These are phyloP conservation scores for Mortierella antarctica DNA, from an alignment of 192 early-diverging fungal species.

Conservation along the genomic window DNA sequence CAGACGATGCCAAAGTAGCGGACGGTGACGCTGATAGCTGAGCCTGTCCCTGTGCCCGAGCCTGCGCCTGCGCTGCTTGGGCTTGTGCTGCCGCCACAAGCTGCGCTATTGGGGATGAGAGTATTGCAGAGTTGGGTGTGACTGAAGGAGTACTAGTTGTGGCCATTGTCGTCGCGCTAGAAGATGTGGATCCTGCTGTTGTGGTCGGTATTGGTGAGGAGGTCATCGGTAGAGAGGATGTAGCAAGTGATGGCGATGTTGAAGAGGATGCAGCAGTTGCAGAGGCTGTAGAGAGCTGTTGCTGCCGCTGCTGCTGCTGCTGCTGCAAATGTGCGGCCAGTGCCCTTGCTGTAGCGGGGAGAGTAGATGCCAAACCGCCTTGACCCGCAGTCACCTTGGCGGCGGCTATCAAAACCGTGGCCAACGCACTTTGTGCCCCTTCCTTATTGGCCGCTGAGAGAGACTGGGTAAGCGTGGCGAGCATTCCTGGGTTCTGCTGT, in stretches of 20 bases:
- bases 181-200: background rate
- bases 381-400: constrained; percentile 27
- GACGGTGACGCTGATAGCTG: background rate
- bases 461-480: constrained; percentile 35
- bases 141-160: background rate
- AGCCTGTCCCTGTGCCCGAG: constrained; percentile 8
- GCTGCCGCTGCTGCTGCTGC: constrained; percentile 1
- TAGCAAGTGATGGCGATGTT: constrained; percentile 19
- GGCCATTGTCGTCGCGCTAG: background rate
- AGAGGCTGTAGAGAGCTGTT: background rate
- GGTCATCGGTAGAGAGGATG: background rate
- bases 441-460: constrained; percentile 39
- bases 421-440: constrained; percentile 30
- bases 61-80: constrained; percentile 27
- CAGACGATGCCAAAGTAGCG: background rate
- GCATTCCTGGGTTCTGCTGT: constrained; percentile 43
- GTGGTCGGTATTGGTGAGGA: background rate
- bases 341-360: constrained; percentile 8
- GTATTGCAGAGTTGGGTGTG: background rate
- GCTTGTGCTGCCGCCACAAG: constrained; percentile 48
- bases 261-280: background rate
- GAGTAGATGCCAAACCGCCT: background rate
- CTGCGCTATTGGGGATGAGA: constrained; percentile 38
- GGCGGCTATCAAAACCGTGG: constrained; percentile 29
- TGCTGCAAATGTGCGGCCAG: constrained; percentile 6